Percentiles rank a stretch among this genome's conserved stretches.
Conservation (phyloP, 768 basidiomycete genomes). For the Amanita muscaria region DNA sequence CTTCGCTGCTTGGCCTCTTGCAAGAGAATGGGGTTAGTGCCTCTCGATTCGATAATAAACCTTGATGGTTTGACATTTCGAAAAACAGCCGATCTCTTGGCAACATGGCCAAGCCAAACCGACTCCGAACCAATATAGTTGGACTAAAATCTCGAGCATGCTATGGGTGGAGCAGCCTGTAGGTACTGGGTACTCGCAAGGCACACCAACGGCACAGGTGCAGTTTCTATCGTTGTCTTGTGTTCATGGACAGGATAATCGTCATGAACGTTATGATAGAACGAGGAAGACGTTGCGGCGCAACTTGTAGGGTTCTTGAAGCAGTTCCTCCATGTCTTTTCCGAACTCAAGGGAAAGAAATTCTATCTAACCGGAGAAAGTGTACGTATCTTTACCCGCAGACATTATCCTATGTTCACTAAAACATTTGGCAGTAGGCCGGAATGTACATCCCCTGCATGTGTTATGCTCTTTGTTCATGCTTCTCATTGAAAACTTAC, state of each 20-base stretch:
- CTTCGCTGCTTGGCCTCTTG: constrained; percentile 59
- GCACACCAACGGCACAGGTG: neutral
- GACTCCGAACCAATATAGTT: constrained; percentile 41
- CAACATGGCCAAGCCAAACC: constrained; percentile 13
- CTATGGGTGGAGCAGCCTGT: constrained; percentile 79
- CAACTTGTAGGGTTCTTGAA: constrained; percentile 54
- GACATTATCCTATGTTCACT: neutral
- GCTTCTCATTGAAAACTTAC: constrained; percentile 2
- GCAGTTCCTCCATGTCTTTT: constrained; percentile 68
- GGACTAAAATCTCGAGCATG: constrained; percentile 73
- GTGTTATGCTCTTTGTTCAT: constrained; percentile 13
- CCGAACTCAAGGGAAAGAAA: constrained; percentile 64
- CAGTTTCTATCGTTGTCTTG: neutral
- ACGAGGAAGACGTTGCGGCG: constrained; percentile 39
- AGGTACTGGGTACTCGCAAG: constrained; percentile 56
- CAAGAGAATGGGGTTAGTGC: constrained; percentile 65
- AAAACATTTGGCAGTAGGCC: constrained; percentile 44
- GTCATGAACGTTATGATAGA: constrained; percentile 17
- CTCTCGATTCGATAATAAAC: neutral
- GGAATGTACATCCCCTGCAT: constrained; percentile 54
- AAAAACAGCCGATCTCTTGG: neutral
- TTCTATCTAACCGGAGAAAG: constrained; percentile 68
- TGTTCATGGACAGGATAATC: neutral
- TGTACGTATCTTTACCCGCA: constrained; percentile 34
- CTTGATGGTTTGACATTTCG: neutral